Base-by-base conservation (phyloP, 441 rosid species). In the Gossypium davidsonii region DNA sequence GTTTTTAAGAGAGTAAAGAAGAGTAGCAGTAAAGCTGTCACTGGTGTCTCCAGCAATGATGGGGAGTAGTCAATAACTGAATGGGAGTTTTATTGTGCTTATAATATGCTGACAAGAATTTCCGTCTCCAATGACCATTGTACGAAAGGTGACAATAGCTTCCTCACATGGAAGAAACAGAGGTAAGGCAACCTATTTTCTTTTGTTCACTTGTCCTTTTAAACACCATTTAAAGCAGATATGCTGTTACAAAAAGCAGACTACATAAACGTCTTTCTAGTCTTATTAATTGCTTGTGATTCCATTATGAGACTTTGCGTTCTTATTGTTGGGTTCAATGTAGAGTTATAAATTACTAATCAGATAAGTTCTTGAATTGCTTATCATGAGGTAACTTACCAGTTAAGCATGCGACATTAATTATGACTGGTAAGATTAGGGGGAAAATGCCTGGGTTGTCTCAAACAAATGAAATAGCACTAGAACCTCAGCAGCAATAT, bases 1-100 rank as follows among this genome's bases (percentile, higher is more conserved):
- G 84, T 74, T 74, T 76, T 80, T 67, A 89, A 81, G 87, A 88
- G 83, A 81, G 58, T 49, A 66, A 74, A 4, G 65, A 74, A 42
- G 64, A 39, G 56, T 65, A 57, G 34, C 72, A 56, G 48, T 42
- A 64, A 55, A 67, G 65, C 72, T 44, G 64, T 74, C 23, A 74
- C 26, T 56, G 72, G 64, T 23, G 44, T 74, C 53, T 81, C 87
- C 71, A 83, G 82, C 66, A 85, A 72, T 77, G 93, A 86, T 46
- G 82, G 72, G 74, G 60, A 74, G 80, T 67, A 14, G 55, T 21
- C 20, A 23, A 44, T 12, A 21, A 66, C 3, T 9, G n/a, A 66
- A 20, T 20, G 53, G 31, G 48, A 46, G 55, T 44, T 7, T 39
- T 44, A 44, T 26, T 62, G 18, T 21, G n/a, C 5, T 71, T 68